Percentiles rank a stretch among this genome's conserved stretches.
These are phyloP conservation scores for Suillus americanus DNA, from an alignment of 768 basidiomycete genomes.

Conservation along the genomic window DNA sequence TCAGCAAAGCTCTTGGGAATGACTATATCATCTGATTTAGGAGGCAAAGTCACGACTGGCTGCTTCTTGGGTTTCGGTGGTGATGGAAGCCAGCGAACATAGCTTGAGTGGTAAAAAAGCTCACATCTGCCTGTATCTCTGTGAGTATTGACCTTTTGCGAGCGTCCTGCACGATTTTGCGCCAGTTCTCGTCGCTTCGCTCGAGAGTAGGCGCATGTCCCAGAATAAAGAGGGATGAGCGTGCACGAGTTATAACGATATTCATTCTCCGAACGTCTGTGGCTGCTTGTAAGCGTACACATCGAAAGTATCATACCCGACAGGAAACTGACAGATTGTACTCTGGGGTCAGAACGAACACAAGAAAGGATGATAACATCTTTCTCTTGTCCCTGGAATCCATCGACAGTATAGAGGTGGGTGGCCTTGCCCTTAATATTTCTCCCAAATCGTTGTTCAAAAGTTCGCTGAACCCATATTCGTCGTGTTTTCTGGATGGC, in stretches of 20 bases:
- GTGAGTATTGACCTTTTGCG: constrained; percentile 59
- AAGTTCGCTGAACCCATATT: constrained; percentile 70
- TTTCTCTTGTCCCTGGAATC: constrained; percentile 99
- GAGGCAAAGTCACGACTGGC: constrained; percentile 8
- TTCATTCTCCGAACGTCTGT: constrained; percentile 89
- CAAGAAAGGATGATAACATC: constrained; percentile 97
- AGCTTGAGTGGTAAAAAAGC: constrained; percentile 39
- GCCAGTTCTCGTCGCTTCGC: constrained; percentile 81
- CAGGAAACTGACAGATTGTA: constrained; percentile 85
- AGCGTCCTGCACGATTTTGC: constrained; percentile 74
- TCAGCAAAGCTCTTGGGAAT: constrained; percentile 39
- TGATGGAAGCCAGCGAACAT: constrained; percentile 18
- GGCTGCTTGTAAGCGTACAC: constrained; percentile 4
- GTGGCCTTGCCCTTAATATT: constrained; percentile 69
- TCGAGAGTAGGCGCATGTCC: constrained; percentile 90
- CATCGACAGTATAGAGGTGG: constrained; percentile 97
- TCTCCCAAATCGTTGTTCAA: constrained; percentile 68
- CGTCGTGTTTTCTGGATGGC: too few relatives aligned
- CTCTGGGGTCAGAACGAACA: constrained; percentile 88
- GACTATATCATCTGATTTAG: constrained; percentile 33
- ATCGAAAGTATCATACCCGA: constrained; percentile 47
- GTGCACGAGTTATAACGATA: constrained; percentile 94
- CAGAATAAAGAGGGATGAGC: constrained; percentile 90
- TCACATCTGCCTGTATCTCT: constrained; percentile 33
- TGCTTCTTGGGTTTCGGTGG: constrained; percentile 20